phyloP scores from a whole-genome alignment of 305 asterid species.

The Striga hermonthica region DNA sequence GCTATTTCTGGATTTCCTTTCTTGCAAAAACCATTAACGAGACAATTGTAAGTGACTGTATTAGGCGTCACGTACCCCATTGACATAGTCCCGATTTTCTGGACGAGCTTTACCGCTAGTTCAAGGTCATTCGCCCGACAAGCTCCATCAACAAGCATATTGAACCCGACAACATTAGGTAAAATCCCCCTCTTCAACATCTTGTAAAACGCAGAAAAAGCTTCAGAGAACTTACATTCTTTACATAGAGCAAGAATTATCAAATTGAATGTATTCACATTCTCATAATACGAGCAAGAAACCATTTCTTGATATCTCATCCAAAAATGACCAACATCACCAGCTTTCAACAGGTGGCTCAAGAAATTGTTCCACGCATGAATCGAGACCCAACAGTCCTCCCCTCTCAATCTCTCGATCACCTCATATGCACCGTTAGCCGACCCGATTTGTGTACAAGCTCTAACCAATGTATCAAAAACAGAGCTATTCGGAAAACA shows the following conservation, averaged over 20 bases:
- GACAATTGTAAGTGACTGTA: conserved; percentile 54
- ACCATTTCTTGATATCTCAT: conserved; percentile 52
- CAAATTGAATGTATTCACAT: conserved; percentile 61
- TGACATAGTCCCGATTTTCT: conserved; percentile 49
- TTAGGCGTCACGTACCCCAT: conserved; percentile 46
- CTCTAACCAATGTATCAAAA: conserved; percentile 62
- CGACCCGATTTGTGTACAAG: conserved; percentile 64
- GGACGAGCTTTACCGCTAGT: conserved; percentile 51
- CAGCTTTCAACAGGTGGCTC: conserved; percentile 58
- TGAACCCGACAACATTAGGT: conserved; percentile 59
- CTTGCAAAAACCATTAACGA: conserved; percentile 70
- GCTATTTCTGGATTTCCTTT: conserved; percentile 46
- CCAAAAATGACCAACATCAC: conserved; percentile 55
- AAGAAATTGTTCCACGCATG: conserved; percentile 78
- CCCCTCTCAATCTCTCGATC: conserved; percentile 42
- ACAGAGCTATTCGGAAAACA: conserved; percentile 32
- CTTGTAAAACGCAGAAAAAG: conserved; percentile 56
- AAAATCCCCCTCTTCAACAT: conserved; percentile 62
- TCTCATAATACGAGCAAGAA: conserved; percentile 55
- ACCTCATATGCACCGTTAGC: conserved; percentile 56
- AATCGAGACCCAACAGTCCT: conserved; percentile 42
- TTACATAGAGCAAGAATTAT: conserved; percentile 59
- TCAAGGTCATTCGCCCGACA: conserved; percentile 43
- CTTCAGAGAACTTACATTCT: conserved; percentile 54
- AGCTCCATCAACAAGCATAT: conserved; percentile 74